These are phyloP conservation scores for Talaromyces sp. DNA, from an alignment of 2,329 filamentous ascomycete species.

Conservation along the genomic window DNA sequence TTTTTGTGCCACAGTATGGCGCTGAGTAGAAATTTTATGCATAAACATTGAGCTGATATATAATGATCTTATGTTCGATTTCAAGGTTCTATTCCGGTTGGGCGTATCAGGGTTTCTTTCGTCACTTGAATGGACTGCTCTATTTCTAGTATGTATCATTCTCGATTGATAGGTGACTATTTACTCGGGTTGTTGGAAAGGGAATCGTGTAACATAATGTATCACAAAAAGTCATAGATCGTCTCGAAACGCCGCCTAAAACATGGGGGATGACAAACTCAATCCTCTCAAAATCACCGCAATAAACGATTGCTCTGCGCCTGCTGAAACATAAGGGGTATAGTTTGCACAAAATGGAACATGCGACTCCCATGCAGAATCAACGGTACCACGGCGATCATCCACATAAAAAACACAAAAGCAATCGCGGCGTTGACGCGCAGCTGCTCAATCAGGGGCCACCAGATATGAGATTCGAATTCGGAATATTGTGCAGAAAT, in stretches of 20 bases:
- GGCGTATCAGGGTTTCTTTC: background rate
- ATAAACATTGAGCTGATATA: background rate
- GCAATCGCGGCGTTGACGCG: slow-evolving; percentile 30
- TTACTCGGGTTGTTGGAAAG: background rate
- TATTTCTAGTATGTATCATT: background rate
- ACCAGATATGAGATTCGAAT: slow-evolving; percentile 19
- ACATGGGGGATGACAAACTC: background rate
- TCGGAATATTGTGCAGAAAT: slow-evolving; percentile 22
- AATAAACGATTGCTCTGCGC: slow-evolving; percentile 18
- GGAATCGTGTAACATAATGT: background rate
- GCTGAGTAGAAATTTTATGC: background rate
- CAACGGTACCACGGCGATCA: slow-evolving; percentile 37
- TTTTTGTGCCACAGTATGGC: background rate
- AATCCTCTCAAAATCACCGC: slow-evolving; percentile 1
- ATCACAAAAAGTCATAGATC: slow-evolving; percentile 3
- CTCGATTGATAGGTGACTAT: background rate
- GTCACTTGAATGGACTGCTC: background rate
- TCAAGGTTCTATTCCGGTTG: background rate
- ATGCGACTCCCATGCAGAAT: slow-evolving; percentile 34
- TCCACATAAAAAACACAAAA: slow-evolving; percentile 36
- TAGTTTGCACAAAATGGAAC: slow-evolving; percentile 18
- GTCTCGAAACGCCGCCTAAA: slow-evolving; percentile 3
- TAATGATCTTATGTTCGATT: background rate
- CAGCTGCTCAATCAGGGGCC: slow-evolving; percentile 27
- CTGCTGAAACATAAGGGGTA: slow-evolving; percentile 18